Base-by-base conservation (phyloP, 1,139 yeast species). In the Candida dubliniensis region DNA sequence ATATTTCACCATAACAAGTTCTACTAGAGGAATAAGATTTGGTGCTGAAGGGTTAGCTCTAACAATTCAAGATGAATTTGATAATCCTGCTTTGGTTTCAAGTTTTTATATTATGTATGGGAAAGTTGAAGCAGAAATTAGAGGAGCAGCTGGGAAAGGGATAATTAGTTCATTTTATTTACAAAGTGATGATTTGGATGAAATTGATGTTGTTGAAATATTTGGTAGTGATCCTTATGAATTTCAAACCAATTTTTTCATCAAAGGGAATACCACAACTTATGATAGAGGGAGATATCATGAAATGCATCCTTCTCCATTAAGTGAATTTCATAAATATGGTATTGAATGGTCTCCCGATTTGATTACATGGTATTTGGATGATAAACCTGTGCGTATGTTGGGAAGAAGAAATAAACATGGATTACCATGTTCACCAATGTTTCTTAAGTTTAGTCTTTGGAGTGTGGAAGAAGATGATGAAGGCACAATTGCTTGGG, bases 141-240 rank as follows among this genome's bases (percentile, higher is more conserved):
- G 54, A 45, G 73, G 70, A 0, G 64, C 76, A 1, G 31, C 45
- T 0, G 81, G 79, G 0, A 51, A 48, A 7, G 79, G 80, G 0
- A 63, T 76, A n/a, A 64, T 76, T 8, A 64, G 73, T 29, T 69
- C 76, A 8, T 62, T 74, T 38, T 76, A 74, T 51, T 53, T 75
- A 23, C 79, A 74, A 52, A 67, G 74, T 47, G 74, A 74, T 47
- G 77, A 71, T 52, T 59, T 68, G 46, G 81, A 76, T 54, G 79
- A 75, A 47, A 72, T 76, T 35, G 80, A 75, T 47, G 54, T 72
- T 9, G 70, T 67, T 23, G 80, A 76, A 46, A 54, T 71, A 29
- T 70, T 74, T 51, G 79, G 79, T 2, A 68, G 71, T 12, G 62
- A 66, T 43, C 57, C 56, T 2, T 58, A 50, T 38, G 63, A 64